Conservation (phyloP, 352 stramenopile species). For the Phytophthora europaea region DNA sequence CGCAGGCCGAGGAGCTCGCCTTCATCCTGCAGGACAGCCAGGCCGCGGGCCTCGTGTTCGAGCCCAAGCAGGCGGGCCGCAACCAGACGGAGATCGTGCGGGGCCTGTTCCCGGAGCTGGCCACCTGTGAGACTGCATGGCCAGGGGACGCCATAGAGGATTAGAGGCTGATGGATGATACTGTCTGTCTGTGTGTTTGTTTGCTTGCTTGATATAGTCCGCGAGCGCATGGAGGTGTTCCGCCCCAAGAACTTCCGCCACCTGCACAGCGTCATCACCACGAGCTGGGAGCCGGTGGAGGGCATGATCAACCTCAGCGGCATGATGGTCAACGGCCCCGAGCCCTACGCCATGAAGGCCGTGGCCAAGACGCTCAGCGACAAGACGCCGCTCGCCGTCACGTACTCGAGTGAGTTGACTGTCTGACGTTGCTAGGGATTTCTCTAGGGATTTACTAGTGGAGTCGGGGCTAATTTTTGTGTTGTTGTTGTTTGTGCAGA, state of each 20-base stretch:
- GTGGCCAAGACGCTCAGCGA: constrained; percentile 70
- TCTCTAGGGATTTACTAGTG: background rate
- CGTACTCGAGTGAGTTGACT: constrained; percentile 77
- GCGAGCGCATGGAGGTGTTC: constrained; percentile 67
- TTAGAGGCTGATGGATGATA: background rate
- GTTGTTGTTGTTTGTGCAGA: constrained; percentile 50
- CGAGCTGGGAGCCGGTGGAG: constrained; percentile 74
- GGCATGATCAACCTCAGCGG: constrained; percentile 83
- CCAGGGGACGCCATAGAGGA: background rate
- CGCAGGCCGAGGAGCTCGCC: constrained; percentile 77
- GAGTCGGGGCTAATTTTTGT: background rate
- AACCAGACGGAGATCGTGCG: constrained; percentile 84
- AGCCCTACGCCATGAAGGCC: constrained; percentile 69
- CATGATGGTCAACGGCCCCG: constrained; percentile 85
- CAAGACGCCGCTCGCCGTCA: constrained; percentile 79
- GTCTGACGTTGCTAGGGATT: background rate
- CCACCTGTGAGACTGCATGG: constrained; percentile 57
- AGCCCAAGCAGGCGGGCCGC: constrained; percentile 81
- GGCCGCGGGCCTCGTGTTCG: constrained; percentile 84
- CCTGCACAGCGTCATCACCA: constrained; percentile 89
- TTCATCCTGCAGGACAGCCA: constrained; percentile 87
- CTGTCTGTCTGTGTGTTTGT: constrained; percentile 7
- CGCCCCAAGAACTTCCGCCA: constrained; percentile 83
- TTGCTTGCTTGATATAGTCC: constrained; percentile 45
- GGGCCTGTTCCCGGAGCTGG: constrained; percentile 79